A percentile compares a stretch with the other conserved stretches of the same genome.
These are phyloP conservation scores for Golubevia sp. DNA, from an alignment of 1,284 basidiomycete genomes.

Conservation along the genomic window DNA sequence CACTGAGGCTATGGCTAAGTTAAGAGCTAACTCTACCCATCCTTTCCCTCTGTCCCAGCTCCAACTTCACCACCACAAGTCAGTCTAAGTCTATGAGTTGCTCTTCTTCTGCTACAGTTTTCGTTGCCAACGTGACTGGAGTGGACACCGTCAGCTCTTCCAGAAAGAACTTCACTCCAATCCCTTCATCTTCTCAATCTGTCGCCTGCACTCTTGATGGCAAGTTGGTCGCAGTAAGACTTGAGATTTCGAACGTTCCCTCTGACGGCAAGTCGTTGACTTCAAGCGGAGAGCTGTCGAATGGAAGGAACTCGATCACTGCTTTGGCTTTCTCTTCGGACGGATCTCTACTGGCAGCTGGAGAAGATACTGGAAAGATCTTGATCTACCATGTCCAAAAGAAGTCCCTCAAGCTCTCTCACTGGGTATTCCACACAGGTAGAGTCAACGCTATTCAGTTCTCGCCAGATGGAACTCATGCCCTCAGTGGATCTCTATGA, in stretches of 20 bases:
- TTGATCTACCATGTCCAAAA: conserved; percentile 72
- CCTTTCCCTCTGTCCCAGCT: no score
- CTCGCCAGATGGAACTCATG: conserved; percentile 38
- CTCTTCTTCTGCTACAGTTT: conserved; percentile 14
- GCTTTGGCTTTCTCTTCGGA: conserved; percentile 45
- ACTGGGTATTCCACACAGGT: conserved; percentile 56
- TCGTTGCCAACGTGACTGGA: conserved; percentile 30
- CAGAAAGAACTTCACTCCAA: conserved; percentile 19
- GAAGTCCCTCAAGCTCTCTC: conserved; percentile 29
- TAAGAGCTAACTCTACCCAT: no score
- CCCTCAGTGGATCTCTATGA: conserved; percentile 29
- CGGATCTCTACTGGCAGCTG: conserved; percentile 44
- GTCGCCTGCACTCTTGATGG: conserved; percentile 24
- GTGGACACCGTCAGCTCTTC: conserved; percentile 33
- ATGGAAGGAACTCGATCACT: conserved; percentile 30
- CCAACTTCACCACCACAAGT: conserved; percentile 19
- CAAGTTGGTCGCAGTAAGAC: conserved; percentile 33
- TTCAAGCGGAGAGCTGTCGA: conserved; percentile 9
- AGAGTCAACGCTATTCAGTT: conserved; percentile 42
- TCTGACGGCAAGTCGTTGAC: conserved; percentile 15
- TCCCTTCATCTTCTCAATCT: conserved; percentile 22
- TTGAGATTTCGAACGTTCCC: conserved; percentile 11
- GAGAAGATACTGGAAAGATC: conserved; percentile 77
- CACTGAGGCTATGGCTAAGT: no score
- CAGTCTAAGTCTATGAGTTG: conserved; percentile 32